Evolutionary conservation across 768 basidiomycete genomes (phyloP), one percentile per base, ranked within the genome.

Genomic region (Boletellus emodensis): DNA sequence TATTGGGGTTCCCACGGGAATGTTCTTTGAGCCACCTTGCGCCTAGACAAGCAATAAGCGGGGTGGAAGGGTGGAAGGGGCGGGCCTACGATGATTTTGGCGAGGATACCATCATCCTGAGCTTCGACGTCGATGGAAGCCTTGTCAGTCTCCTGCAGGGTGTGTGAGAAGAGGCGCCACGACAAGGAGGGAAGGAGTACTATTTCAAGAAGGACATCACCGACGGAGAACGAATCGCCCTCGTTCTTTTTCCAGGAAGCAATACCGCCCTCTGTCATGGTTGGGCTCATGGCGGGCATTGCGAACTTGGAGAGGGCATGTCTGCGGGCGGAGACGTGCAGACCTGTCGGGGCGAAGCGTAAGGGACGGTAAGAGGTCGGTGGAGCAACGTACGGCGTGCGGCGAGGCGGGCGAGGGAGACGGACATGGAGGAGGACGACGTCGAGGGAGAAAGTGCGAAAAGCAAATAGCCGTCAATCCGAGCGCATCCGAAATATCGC

Each of bases 61-160:
- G 14, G 5, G 28, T 32, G 32, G 0, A 18, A 14, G 40, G 10
- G 11, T 26, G 17, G 10, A 17, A 8, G 3, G 28, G 15, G 26
- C 24, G 73, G 37, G 28, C 90, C 51, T 72, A 94, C 94, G 48
- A 99, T 85, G 59, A 99, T 96, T 81, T 98, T 98, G 45, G 90
- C 94, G 52, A 99, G 75, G 56, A 98, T 73, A 59, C 96, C 96
- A 60, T 99, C 96, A 38, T 98, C 96, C 74, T 94, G 94, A 9
- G 96, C 93, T 73, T 99, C 96, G 33, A 99, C 95, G 73, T 99
- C 96, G 71, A 99, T 98, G 42, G 94, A 94, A 18, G 96, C 95
- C 80, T 99, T 99, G 85, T 99, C 96, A 47, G 96, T 99, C 86
- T 99, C 96, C 93, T 95, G 51, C 55, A 13, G 50, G 51, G 45